Conservation (phyloP, 2,329 filamentous ascomycete genomes). For the Diaporthe sp. region DNA sequence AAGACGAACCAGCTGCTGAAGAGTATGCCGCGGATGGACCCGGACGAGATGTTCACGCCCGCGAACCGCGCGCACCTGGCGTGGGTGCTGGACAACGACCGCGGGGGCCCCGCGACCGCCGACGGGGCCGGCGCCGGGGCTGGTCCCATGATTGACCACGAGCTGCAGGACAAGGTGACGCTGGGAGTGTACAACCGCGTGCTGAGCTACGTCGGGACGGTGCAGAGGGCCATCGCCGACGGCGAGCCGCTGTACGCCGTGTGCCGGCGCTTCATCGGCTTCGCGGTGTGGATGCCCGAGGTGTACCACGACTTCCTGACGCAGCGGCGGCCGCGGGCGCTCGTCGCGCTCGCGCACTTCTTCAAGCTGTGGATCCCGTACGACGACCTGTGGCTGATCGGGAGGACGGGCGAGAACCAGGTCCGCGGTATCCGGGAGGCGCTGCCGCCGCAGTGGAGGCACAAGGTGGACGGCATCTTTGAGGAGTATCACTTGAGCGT, state of each 20-base stretch:
- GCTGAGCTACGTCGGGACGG: constrained; percentile 51
- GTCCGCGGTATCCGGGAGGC: constrained; percentile 52
- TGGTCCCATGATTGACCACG: too few species aligned
- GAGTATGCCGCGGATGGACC: constrained; percentile 48
- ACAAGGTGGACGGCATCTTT: constrained; percentile 51
- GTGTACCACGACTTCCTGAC: constrained; percentile 50
- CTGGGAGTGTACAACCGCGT: constrained; percentile 48
- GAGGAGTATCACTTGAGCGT: constrained; percentile 44
- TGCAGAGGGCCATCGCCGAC: constrained; percentile 46
- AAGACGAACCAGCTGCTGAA: constrained; percentile 47
- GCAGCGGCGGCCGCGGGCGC: constrained; percentile 51
- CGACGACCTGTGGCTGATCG: constrained; percentile 52
- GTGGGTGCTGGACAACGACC: constrained; percentile 51
- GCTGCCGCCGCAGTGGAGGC: constrained; percentile 50
- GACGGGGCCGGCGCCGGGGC: constrained; percentile 31
- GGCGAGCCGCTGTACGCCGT: constrained; percentile 48
- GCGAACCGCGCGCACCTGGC: constrained; percentile 47
- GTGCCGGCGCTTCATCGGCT: constrained; percentile 51
- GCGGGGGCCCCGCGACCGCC: constrained; percentile 37
- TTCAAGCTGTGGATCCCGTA: constrained; percentile 53
- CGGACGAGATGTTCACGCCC: constrained; percentile 47
- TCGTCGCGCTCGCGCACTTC: constrained; percentile 54
- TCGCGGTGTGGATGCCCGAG: constrained; percentile 51
- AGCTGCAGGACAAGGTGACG: constrained; percentile 47
- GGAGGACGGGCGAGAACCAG: constrained; percentile 51